These are phyloP conservation scores for Boletus rex-veris DNA, from an alignment of 768 basidiomycete species.

Conservation along the genomic window DNA sequence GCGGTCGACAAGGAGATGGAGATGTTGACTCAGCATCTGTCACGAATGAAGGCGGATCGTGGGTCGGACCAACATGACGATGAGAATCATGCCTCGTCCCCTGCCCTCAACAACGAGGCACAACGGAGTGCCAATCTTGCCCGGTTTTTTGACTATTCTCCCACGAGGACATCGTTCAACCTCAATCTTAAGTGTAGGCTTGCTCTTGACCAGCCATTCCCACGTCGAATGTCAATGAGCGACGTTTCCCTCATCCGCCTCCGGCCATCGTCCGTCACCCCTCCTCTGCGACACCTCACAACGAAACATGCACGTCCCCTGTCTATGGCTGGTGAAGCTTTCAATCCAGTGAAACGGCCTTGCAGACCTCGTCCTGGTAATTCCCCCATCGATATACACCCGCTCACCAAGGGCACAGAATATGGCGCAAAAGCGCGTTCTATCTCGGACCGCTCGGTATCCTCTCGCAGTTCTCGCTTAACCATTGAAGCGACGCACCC, in stretches of 20 bases:
- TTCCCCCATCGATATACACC: slow-evolving; percentile 12
- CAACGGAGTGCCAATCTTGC: slow-evolving; percentile 37
- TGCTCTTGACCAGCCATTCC: slow-evolving; percentile 27
- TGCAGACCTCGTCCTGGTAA: slow-evolving; percentile 22
- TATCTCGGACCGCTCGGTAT: slow-evolving; percentile 18
- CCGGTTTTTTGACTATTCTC: slow-evolving; percentile 37
- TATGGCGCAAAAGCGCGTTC: slow-evolving; percentile 11
- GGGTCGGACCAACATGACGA: slow-evolving; percentile 9
- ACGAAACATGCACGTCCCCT: slow-evolving; percentile 23
- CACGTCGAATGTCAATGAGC: slow-evolving; percentile 35
- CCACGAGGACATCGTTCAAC: slow-evolving; percentile 32
- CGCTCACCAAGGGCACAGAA: slow-evolving; percentile 20
- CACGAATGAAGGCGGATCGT: slow-evolving; percentile 29
- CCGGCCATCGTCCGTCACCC: slow-evolving; percentile 29
- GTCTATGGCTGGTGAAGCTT: slow-evolving; percentile 26
- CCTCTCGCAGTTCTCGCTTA: slow-evolving; percentile 23
- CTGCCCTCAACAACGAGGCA: slow-evolving; percentile 23
- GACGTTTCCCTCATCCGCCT: slow-evolving; percentile 35
- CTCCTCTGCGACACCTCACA: slow-evolving; percentile 26
- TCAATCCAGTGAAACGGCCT: slow-evolving; percentile 29
- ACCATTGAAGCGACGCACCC: slow-evolving; percentile 11
- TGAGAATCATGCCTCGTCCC: slow-evolving; percentile 14
- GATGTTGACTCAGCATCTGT: slow-evolving; percentile 35
- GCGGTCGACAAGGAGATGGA: slow-evolving; percentile 38
- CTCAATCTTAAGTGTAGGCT: slow-evolving; percentile 30